Percentiles rank a stretch among this genome's conserved stretches.
Evolutionary conservation across 495 filamentous ascomycete genomes (phyloP).

Genomic region (Mytilinidion resinicola): DNA sequence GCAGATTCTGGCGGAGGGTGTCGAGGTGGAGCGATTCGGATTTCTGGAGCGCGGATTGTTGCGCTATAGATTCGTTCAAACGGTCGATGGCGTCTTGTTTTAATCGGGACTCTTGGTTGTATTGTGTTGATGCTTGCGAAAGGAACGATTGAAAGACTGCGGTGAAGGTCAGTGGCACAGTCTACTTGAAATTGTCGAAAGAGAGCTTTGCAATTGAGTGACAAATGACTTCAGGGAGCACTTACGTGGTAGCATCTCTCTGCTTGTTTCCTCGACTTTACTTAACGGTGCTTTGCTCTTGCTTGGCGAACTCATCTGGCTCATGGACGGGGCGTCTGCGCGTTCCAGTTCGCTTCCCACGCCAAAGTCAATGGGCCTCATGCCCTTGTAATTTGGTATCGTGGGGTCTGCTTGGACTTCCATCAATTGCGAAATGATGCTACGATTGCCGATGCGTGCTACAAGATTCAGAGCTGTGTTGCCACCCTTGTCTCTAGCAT

Average conservation of each 20-base stretch:
- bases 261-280: conserved; percentile 31
- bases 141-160: conserved; percentile 69
- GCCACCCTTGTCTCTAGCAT: conserved; percentile 81
- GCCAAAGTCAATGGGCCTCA: conserved; percentile 85
- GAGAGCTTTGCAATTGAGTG: too few species aligned
- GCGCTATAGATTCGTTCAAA: conserved; percentile 68
- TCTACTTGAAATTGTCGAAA: background rate
- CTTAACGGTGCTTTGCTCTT: conserved; percentile 33
- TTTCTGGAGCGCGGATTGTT: conserved; percentile 68
- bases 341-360: conserved; percentile 63
- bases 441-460: conserved; percentile 79
- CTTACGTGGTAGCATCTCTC: conserved; percentile 49
- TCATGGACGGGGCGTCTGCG: conserved; percentile 22
- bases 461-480: conserved; percentile 94
- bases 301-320: conserved; percentile 34
- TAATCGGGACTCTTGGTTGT: conserved; percentile 64
- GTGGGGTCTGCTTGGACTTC: conserved; percentile 88
- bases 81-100: conserved; percentile 78
- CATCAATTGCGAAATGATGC: conserved; percentile 84
- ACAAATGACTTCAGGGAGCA: background rate
- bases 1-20: conserved; percentile 53
- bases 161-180: background rate
- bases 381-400: conserved; percentile 80
- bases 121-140: conserved; percentile 62
- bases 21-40: conserved; percentile 67